A percentile compares a stretch with the other conserved stretches of the same genome.
Evolutionary conservation across 139 green algal genomes (phyloP).

Genomic region (Limnomonas spitsbergensis): DNA sequence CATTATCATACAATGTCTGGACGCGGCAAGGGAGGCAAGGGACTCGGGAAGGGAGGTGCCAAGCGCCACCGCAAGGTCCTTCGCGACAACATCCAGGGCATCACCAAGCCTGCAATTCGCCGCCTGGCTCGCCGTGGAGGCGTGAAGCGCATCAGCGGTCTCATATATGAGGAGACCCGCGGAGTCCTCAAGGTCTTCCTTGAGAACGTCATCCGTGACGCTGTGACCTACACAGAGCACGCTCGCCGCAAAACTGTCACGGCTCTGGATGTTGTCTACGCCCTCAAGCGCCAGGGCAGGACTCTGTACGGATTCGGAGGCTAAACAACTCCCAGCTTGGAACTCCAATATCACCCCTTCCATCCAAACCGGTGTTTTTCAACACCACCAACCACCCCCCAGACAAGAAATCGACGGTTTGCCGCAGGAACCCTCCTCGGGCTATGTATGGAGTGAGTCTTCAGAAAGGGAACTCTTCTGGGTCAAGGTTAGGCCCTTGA

Average conservation of each 20-base stretch:
- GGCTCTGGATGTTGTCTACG: constrained; percentile 92
- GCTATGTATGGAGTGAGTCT: no score
- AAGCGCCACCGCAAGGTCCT: constrained; percentile 91
- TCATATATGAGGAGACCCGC: constrained; percentile 88
- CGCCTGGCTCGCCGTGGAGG: constrained; percentile 78
- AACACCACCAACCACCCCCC: no score
- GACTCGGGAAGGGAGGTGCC: constrained; percentile 84
- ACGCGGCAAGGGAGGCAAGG: constrained; percentile 88
- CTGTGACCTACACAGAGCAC: constrained; percentile 97
- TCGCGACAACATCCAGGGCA: constrained; percentile 92
- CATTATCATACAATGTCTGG: constrained; percentile 85
- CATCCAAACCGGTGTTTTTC: no score
- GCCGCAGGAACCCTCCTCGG: no score
- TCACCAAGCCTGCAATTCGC: constrained; percentile 84
- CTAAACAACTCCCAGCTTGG: no score
- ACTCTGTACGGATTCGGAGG: constrained; percentile 96
- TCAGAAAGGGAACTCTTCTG: no score
- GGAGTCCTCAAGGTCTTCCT: constrained; percentile 86
- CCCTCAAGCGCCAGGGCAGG: constrained; percentile 91
- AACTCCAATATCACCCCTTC: no score
- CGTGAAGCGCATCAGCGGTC: constrained; percentile 82
- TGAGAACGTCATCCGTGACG: constrained; percentile 85
- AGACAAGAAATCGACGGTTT: no score
- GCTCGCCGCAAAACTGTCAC: constrained; percentile 92
- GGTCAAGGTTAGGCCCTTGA: no score